Conservation (phyloP, 2,329 filamentous ascomycete genomes). For the Beauveria brongniartii region DNA sequence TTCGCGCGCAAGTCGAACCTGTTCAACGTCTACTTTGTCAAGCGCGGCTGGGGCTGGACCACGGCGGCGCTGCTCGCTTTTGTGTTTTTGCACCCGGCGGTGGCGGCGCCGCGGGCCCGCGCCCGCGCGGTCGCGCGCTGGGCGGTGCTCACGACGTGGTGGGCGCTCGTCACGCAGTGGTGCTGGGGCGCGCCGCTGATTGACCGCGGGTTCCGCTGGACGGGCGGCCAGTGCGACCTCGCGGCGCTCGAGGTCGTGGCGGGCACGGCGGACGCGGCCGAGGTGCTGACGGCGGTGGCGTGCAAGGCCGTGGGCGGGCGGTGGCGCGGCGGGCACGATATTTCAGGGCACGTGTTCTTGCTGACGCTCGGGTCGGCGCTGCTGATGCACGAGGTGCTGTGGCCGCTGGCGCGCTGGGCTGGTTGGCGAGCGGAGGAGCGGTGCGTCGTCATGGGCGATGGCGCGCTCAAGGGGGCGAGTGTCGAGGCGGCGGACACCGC, state of each 20-base stretch:
- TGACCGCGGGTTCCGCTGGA: conserved; percentile 81
- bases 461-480: conserved; percentile 52
- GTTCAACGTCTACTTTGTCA: conserved; percentile 90
- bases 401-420: conserved; percentile 40
- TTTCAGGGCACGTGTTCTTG: conserved; percentile 91
- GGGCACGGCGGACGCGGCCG: conserved; percentile 37
- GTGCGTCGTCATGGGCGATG: conserved; percentile 57
- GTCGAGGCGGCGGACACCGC: conserved; percentile 33
- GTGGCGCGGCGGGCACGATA: conserved; percentile 94
- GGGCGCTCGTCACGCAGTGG: conserved; percentile 91
- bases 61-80: conserved; percentile 67
- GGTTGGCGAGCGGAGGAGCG: conserved; percentile 48
- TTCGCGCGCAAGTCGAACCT: conserved; percentile 92
- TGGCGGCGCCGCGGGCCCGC: conserved; percentile 29
- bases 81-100: conserved; percentile 56
- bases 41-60: conserved; percentile 90
- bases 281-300: conserved; percentile 62
- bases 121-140: conserved; percentile 60
- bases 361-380: conserved; percentile 78
- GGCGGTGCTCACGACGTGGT: conserved; percentile 62
- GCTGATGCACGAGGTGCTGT: conserved; percentile 70
- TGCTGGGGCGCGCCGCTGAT: conserved; percentile 88
- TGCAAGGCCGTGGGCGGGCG: conserved; percentile 75
- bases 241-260: conserved; percentile 38
- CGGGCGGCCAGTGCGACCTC: conserved; percentile 73